Conservation (phyloP, 495 filamentous ascomycete genomes). For the Aspergillus heteromorphus region DNA sequence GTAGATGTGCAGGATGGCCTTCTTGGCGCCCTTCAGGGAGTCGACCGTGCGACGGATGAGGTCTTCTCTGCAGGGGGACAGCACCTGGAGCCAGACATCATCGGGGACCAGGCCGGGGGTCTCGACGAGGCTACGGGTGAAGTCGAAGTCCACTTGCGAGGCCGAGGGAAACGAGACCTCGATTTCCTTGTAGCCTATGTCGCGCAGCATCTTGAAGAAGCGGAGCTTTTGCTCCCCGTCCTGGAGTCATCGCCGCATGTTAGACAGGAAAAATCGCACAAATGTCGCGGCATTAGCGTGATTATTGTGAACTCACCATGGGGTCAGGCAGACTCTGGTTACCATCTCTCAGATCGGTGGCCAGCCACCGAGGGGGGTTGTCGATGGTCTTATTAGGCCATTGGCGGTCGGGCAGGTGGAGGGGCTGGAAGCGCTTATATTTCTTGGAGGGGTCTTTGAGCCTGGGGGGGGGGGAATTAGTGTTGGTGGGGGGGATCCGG, state of each 20-base stretch:
- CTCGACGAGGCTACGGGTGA: conserved; percentile 81
- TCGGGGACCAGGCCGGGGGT: conserved; percentile 82
- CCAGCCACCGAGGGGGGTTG: conserved; percentile 78
- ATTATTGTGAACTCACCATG: conserved; percentile 66
- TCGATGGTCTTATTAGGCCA: conserved; percentile 78
- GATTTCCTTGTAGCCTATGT: conserved; percentile 96
- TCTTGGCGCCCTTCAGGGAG: conserved; percentile 83
- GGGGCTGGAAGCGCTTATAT: conserved; percentile 73
- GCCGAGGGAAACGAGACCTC: conserved; percentile 95
- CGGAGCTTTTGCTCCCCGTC: conserved; percentile 89
- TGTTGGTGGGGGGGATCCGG: neutral
- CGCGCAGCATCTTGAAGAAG: conserved; percentile 92
- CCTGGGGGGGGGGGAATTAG: conserved; percentile 44
- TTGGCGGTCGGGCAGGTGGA: conserved; percentile 80
- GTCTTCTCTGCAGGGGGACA: conserved; percentile 89
- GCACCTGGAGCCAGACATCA: conserved; percentile 94
- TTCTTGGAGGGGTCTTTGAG: conserved; percentile 92
- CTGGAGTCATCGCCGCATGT: conserved; percentile 33
- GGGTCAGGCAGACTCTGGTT: conserved; percentile 86
- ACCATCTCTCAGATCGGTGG: conserved; percentile 80
- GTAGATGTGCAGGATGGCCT: conserved; percentile 96
- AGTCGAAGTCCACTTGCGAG: conserved; percentile 92
- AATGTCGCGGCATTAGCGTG: neutral
- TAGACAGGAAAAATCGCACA: neutral
- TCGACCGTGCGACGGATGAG: conserved; percentile 88